These are phyloP conservation scores for Collybia sp. DNA, from an alignment of 768 basidiomycete genomes.

Conservation along the genomic window DNA sequence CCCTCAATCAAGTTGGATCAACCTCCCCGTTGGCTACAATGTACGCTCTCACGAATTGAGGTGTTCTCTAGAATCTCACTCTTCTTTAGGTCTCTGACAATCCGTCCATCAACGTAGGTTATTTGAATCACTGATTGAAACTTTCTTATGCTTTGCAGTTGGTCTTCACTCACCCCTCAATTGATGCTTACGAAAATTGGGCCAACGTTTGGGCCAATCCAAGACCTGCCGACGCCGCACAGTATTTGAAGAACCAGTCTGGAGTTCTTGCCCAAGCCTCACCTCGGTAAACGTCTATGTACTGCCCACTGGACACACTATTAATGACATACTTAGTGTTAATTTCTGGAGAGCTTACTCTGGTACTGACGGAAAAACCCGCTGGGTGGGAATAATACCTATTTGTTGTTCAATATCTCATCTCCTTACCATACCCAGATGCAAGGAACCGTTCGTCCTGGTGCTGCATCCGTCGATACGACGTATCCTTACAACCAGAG, in stretches of 20 bases:
- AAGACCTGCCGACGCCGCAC: constrained; percentile 47
- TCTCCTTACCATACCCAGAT: constrained; percentile 24
- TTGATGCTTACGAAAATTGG: constrained; percentile 69
- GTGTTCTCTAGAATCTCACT: neutral
- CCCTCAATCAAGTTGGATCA: constrained; percentile 43
- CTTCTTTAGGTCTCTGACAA: constrained; percentile 45
- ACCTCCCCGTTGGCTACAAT: constrained; percentile 55
- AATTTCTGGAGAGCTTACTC: constrained; percentile 61
- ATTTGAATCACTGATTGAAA: neutral
- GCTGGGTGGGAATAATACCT: constrained; percentile 33
- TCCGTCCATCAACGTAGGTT: constrained; percentile 54
- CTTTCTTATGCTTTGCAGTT: constrained; percentile 24
- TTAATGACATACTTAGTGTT: constrained; percentile 23
- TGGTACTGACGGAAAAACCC: constrained; percentile 39
- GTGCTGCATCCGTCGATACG: constrained; percentile 48
- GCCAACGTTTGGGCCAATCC: constrained; percentile 50
- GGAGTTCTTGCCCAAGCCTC: constrained; percentile 57
- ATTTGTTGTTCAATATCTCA: neutral
- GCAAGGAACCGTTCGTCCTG: constrained; percentile 62
- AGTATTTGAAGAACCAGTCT: constrained; percentile 45
- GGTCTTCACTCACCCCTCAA: constrained; percentile 58
- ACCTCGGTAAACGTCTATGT: constrained; percentile 32
- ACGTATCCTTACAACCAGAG: constrained; percentile 45
- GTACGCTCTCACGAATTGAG: constrained; percentile 16
- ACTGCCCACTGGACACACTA: neutral